Evolutionary conservation across 139 green algal genomes (phyloP).

Genomic region (Diplosphaera chodatii): DNA sequence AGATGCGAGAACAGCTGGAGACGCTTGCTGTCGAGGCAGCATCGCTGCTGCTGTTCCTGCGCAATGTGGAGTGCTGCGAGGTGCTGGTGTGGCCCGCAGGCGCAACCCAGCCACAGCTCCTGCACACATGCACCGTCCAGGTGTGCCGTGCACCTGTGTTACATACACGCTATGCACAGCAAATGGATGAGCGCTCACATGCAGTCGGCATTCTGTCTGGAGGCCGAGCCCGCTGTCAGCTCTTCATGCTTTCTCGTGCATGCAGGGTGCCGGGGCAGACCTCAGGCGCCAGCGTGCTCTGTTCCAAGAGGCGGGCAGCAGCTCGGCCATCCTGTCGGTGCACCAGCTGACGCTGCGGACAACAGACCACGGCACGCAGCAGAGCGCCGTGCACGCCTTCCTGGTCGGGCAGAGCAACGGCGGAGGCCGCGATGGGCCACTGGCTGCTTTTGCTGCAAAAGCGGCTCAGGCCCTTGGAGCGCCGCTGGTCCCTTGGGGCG

Average conservation of each 20-base stretch:
- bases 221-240: no score
- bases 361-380: slow-evolving; percentile 4
- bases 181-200: no score
- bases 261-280: neutral
- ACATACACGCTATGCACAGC: no score
- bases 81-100: slow-evolving; percentile 33
- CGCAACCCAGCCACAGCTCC: slow-evolving; percentile 2
- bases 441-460: slow-evolving; percentile 22
- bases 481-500: slow-evolving; percentile 55
- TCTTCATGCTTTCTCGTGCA: no score
- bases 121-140: neutral
- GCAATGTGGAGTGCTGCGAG: slow-evolving; percentile 39
- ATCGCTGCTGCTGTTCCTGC: slow-evolving; percentile 59
- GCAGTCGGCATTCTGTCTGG: no score
- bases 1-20: slow-evolving; percentile 42
- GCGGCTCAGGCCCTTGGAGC: slow-evolving; percentile 37
- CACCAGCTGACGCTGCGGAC: neutral
- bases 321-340: slow-evolving; percentile 9
- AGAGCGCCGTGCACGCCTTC: slow-evolving; percentile 16
- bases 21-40: slow-evolving; percentile 42
- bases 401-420: slow-evolving; percentile 40
- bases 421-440: slow-evolving; percentile 7
- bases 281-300: neutral
- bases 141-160: no score
- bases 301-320: neutral